Base-by-base conservation (phyloP, 169 alveolate species). In the Plasmodium cynomolgi region DNA sequence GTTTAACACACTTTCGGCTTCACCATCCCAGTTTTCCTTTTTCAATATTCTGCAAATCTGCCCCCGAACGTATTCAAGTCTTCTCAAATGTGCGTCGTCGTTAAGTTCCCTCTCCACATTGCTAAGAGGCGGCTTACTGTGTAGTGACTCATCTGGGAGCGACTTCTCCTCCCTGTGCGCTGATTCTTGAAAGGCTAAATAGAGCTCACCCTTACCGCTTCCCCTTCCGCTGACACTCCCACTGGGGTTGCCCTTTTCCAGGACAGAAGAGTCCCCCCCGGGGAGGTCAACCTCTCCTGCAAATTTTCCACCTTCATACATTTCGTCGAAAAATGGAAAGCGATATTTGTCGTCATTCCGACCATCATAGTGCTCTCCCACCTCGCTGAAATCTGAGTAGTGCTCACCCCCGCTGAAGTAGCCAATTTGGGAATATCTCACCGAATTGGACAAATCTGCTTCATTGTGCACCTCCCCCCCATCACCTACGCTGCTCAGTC, bases 11-110 rank as follows among this genome's bases (percentile, higher is more conserved):
- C 54, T 56, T 72, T 84, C 56, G n/a, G 77, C 77, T 26, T 84
- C 77, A 84, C 34, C 54, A 33, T 84, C 92, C 41, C 58, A 84
- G 29, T 84, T 84, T 62, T 84, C 77, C 73, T 72, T 39, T 71
- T 84, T 41, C 54, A 84, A 39, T 39, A 84, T 23, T 84, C 77
- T 62, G 62, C 58, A 71, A 17, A 84, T 72, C 2, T 54, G 47
- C 75, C 56, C 37, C 47, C n/a, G 37, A 17, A 83, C 31, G 26
- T 68, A 68, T 20, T 68, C 77, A 9, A n/a, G 34, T 33, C 47
- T 83, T 58, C 73, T 33, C 33, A 58, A 58, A 17, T 7, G 44
- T 68, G 44, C 2, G 7, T 81, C 58, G 20, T 23, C 72, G 3
- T n/a, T 81, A 39, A 0, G 31, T 58, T 81, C 72, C 29, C 54